Evolutionary conservation across 2,329 filamentous ascomycete genomes (phyloP), one percentile per base, ranked within the genome.

Genomic region (Magnaporthiopsis rhizophila): DNA sequence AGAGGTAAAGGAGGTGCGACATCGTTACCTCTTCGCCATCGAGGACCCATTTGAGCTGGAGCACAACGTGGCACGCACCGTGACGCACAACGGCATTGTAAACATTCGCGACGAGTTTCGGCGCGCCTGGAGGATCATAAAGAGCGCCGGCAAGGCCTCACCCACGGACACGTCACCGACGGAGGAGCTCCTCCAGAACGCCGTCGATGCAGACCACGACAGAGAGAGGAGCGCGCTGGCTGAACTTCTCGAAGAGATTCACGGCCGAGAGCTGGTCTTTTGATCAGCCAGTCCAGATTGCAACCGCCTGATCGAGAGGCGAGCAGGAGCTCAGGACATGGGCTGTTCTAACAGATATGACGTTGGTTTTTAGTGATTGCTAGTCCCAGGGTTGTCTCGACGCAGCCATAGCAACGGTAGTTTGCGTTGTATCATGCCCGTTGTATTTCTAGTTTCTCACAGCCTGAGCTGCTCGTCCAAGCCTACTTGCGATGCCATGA

Each of bases 41-140:
- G 93, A 97, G 73, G 93, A 97, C 73, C 93, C 93, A 0, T 97
- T 97, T 71, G 92, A 97, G 77, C 77, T 87, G 2, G 88, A 92
- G 57, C 92, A 97, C 75, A 97, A 97, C 69, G 89, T 97, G 45
- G 93, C 90, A 3, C 82, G 91, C 62, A 96, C 92, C 0, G 92
- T 97, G 0, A 92, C 89, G 8, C 90, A 94, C 71, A 85, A 87
- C 66, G 91, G 92, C 2, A 91, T 96, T 67, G 88, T 91, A 1
- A 84, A 88, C 0, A 95, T 96, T 66, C 82, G 91, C 57, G 89
- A 95, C 69, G 92, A 97, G 75, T 95, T 96, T 71, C 83, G 91
- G 24, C 84, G 92, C 26, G 91, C 91, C 3, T 90, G 90, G 85
- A 80, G 84, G 50, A 89, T 96, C 65, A 85, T 93, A 67, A 80